phyloP scores from a whole-genome alignment of 1,139 yeast species.

The Zygoascus sp. region DNA sequence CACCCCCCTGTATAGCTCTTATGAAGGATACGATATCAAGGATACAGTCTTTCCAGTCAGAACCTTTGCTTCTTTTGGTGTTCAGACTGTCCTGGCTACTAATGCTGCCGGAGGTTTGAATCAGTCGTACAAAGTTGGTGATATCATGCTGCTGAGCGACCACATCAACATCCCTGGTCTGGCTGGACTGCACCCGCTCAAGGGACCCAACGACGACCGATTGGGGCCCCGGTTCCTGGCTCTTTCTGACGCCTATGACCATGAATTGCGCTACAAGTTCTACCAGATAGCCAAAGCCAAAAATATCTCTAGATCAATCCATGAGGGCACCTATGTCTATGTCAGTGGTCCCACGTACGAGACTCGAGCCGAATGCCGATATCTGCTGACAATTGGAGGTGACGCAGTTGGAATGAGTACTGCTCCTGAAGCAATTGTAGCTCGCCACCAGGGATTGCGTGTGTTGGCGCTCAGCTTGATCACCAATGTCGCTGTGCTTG shows the following conservation, averaged over 20 bases:
- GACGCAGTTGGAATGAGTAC: conserved; percentile 98
- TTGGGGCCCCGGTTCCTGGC: conserved; percentile 88
- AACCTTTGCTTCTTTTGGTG: conserved; percentile 61
- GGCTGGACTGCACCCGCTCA: conserved; percentile 79
- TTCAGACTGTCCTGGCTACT: conserved; percentile 62
- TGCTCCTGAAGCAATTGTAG: conserved; percentile 91
- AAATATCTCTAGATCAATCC: conserved; percentile 54
- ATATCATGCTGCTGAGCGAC: conserved; percentile 82
- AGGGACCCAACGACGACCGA: conserved; percentile 77
- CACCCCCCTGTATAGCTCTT: conserved; percentile 43
- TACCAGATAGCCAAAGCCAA: conserved; percentile 52
- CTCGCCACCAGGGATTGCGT: conserved; percentile 78
- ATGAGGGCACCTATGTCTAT: conserved; percentile 83
- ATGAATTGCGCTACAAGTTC: conserved; percentile 49
- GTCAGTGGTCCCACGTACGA: conserved; percentile 96
- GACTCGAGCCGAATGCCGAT: conserved; percentile 85
- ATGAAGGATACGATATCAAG: conserved; percentile 80
- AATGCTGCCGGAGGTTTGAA: conserved; percentile 95
- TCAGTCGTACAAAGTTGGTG: conserved; percentile 66
- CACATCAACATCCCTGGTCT: conserved; percentile 90
- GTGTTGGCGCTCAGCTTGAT: conserved; percentile 83
- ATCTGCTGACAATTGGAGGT: conserved; percentile 69
- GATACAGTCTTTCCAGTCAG: conserved; percentile 86
- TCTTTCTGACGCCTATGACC: conserved; percentile 84
- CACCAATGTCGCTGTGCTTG: conserved; percentile 76